phyloP scores from a whole-genome alignment of 352 stramenopile species.

The Phytopythium mirpurense region DNA sequence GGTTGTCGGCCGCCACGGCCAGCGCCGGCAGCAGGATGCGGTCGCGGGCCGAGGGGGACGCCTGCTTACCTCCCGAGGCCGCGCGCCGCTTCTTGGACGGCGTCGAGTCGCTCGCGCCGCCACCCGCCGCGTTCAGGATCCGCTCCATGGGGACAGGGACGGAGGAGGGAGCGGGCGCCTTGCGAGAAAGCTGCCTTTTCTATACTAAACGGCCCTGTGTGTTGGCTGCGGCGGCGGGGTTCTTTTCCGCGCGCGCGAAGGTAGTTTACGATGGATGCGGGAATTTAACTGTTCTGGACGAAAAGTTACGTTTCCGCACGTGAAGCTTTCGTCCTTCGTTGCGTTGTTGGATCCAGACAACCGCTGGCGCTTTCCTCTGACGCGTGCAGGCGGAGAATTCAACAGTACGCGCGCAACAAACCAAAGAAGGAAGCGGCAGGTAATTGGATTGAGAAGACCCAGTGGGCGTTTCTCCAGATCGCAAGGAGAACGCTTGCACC shows the following conservation, averaged over 20 bases:
- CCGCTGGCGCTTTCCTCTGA: neutral
- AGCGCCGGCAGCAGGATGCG: conserved; percentile 14
- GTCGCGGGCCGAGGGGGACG: conserved; percentile 7
- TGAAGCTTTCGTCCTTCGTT: no score
- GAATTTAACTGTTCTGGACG: no score
- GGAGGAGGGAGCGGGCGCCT: neutral
- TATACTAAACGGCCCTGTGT: no score
- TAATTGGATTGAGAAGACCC: neutral
- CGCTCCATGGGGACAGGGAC: conserved; percentile 2
- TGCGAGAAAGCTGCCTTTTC: conserved; percentile 1
- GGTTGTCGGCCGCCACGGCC: conserved; percentile 40
- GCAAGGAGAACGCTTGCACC: no score
- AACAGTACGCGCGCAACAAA: neutral
- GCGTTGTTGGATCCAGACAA: neutral
- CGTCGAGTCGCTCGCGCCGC: conserved; percentile 19
- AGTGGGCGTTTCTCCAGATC: neutral
- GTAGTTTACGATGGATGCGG: no score
- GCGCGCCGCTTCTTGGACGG: conserved; percentile 52
- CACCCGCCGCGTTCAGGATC: conserved; percentile 7
- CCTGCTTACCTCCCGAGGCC: conserved; percentile 7
- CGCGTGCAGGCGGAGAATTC: neutral
- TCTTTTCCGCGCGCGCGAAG: neutral
- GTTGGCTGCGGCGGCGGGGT: no score
- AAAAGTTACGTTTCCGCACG: no score
- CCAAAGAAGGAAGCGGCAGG: neutral